A percentile compares a stretch with the other conserved stretches of the same genome.
phyloP scores from a whole-genome alignment of 2,329 filamentous ascomycete genomes.

The Cladosporium velox region DNA sequence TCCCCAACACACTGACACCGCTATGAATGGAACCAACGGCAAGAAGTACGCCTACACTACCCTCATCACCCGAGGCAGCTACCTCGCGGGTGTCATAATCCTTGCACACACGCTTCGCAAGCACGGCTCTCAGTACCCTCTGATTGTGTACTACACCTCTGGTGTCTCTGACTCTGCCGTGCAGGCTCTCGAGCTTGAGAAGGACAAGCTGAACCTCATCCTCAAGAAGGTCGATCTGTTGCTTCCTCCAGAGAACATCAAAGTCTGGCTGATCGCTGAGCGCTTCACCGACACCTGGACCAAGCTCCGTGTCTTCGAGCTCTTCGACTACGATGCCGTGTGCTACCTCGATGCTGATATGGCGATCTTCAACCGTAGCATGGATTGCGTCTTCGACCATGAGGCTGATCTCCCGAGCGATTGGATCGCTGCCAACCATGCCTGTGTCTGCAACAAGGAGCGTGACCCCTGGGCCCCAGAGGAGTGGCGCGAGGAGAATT shows the following conservation, averaged over 20 bases:
- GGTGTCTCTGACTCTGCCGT: conserved; percentile 45
- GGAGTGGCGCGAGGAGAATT: conserved; percentile 53
- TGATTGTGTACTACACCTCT: conserved; percentile 54
- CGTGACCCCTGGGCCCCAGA: conserved; percentile 52
- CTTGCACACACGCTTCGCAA: conserved; percentile 53
- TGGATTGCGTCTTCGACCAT: conserved; percentile 49
- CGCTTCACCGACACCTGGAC: conserved; percentile 59
- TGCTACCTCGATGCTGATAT: conserved; percentile 59
- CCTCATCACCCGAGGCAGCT: conserved; percentile 54
- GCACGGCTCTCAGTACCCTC: conserved; percentile 49
- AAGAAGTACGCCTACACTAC: conserved; percentile 49
- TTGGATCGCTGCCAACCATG: conserved; percentile 53
- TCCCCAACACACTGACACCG: conserved; percentile 1
- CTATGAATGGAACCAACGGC: neutral
- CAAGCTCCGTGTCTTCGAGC: conserved; percentile 56
- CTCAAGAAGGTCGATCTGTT: conserved; percentile 46
- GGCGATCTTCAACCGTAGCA: conserved; percentile 46
- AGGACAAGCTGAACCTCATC: conserved; percentile 44
- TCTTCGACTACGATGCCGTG: conserved; percentile 43
- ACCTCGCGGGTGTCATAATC: conserved; percentile 55
- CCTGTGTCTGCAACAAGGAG: conserved; percentile 57
- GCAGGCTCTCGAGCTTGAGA: conserved; percentile 46
- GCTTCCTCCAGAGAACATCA: conserved; percentile 39
- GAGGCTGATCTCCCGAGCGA: conserved; percentile 40
- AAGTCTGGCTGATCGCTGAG: conserved; percentile 49